These are phyloP conservation scores for Parathielavia hyrcaniae DNA, from an alignment of 495 filamentous ascomycete species.

Conservation along the genomic window DNA sequence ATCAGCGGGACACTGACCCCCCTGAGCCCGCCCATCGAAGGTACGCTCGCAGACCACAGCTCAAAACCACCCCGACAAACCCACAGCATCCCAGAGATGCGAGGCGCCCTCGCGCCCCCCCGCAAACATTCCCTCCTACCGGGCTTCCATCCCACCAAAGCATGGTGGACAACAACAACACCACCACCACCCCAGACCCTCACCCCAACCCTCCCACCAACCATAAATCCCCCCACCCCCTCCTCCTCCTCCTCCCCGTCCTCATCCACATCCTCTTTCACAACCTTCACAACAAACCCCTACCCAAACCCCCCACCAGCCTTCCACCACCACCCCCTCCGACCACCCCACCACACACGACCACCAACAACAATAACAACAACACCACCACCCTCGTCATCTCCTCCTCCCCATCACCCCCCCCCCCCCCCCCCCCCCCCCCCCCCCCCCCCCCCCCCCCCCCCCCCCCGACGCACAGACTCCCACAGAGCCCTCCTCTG, in stretches of 20 bases:
- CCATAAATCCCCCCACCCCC: neutral
- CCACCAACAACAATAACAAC: neutral
- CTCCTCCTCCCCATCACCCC: neutral
- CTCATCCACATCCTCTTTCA: too few relatives aligned
- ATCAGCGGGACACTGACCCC: neutral
- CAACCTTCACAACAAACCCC: neutral
- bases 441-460: neutral
- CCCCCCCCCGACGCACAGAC: slow-evolving; percentile 14
- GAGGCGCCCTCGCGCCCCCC: neutral
- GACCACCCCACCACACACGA: too few relatives aligned
- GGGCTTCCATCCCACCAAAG: neutral
- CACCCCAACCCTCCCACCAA: neutral
- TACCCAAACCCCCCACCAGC: neutral
- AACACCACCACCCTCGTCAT: neutral
- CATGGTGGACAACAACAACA: too few relatives aligned
- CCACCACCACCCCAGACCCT: neutral
- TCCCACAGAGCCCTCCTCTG: slow-evolving; percentile 25
- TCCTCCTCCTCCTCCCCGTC: too few relatives aligned
- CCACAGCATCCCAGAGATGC: slow-evolving; percentile 1
- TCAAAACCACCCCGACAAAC: neutral
- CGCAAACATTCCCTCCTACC: too few relatives aligned
- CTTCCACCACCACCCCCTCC: neutral
- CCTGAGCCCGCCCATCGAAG: neutral
- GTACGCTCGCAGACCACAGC: slow-evolving; percentile 21
- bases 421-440: neutral